Percentiles rank a stretch among this genome's conserved stretches.
Conservation (phyloP, 2,329 filamentous ascomycete genomes). For the Fusarium fracticaudum region DNA sequence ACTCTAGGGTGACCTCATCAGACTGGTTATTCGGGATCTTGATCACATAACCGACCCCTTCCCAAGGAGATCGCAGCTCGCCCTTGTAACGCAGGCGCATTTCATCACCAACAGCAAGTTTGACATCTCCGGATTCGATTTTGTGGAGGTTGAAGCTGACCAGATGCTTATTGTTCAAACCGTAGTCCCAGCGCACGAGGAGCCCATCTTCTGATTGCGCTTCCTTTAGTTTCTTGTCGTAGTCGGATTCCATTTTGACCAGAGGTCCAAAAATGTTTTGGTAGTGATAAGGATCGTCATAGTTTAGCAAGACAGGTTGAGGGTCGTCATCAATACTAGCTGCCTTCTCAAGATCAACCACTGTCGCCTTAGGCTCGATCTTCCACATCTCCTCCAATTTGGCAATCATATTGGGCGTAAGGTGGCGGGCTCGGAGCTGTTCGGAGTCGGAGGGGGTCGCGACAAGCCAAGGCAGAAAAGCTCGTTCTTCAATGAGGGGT, state of each 20-base stretch:
- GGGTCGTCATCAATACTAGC: slow-evolving; percentile 95
- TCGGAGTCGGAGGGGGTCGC: slow-evolving; percentile 90
- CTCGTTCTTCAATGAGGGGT: slow-evolving; percentile 94
- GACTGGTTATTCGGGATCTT: slow-evolving; percentile 99
- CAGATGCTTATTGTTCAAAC: slow-evolving; percentile 96
- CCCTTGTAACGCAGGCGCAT: slow-evolving; percentile 98
- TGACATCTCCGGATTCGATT: slow-evolving; percentile 96
- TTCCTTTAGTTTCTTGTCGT: slow-evolving; percentile 98
- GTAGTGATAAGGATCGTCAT: slow-evolving; percentile 98
- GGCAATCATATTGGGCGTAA: slow-evolving; percentile 93
- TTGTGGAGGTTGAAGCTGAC: slow-evolving; percentile 97
- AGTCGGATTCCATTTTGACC: slow-evolving; percentile 99
- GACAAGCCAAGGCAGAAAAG: slow-evolving; percentile 94
- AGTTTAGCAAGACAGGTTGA: slow-evolving; percentile 88
- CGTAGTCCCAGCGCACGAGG: slow-evolving; percentile 92
- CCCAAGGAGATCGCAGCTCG: slow-evolving; percentile 91
- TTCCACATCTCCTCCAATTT: slow-evolving; percentile 99
- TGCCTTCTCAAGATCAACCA: slow-evolving; percentile 90
- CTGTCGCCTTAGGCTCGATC: slow-evolving; percentile 87
- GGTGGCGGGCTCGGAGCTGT: slow-evolving; percentile 91
- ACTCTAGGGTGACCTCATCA: slow-evolving; percentile 94
- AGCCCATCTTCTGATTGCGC: slow-evolving; percentile 97
- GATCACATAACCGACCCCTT: slow-evolving; percentile 97
- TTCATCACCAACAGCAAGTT: slow-evolving; percentile 96
- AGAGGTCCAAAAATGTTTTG: slow-evolving; percentile 98